A percentile compares a stretch with the other conserved stretches of the same genome.
These are phyloP conservation scores for Gigaspora rosea DNA, from an alignment of 192 early-diverging fungal genomes.

Conservation along the genomic window DNA sequence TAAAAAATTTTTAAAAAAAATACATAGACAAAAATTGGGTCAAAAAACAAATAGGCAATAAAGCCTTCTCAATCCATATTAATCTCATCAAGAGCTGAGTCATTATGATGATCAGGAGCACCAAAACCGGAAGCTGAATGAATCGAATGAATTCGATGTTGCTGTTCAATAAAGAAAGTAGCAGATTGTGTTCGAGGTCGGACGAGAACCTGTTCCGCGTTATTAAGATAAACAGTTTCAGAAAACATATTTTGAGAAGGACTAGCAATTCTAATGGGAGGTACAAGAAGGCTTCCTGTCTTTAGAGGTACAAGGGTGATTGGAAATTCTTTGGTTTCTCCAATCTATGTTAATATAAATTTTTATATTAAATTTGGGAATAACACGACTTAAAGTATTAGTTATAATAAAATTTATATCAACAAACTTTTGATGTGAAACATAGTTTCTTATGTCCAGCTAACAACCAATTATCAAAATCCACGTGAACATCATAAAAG, in stretches of 20 bases:
- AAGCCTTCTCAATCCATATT: neutral
- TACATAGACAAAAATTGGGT: too few relatives aligned
- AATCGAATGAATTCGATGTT: constrained; percentile 47
- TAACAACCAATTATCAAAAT: constrained; percentile 70
- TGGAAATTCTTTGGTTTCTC: constrained; percentile 48
- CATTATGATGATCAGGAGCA: neutral
- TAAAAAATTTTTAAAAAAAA: too few relatives aligned
- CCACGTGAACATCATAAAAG: constrained; percentile 63
- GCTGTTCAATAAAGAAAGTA: constrained; percentile 63
- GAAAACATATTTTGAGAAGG: constrained; percentile 45
- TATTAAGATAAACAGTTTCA: constrained; percentile 57
- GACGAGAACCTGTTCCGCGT: constrained; percentile 59
- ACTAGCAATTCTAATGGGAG: constrained; percentile 48
- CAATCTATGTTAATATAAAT: constrained; percentile 40
- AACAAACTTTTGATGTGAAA: constrained; percentile 59
- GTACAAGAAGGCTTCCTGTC: constrained; percentile 59
- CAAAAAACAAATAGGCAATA: too few relatives aligned
- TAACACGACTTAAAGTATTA: neutral
- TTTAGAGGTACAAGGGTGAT: constrained; percentile 60
- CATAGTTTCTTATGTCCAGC: constrained; percentile 61
- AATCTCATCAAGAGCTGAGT: neutral
- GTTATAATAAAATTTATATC: neutral
- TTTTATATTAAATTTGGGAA: neutral
- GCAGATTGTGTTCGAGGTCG: constrained; percentile 57
- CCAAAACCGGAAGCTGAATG: constrained; percentile 9